Evolutionary conservation across 2,329 filamentous ascomycete genomes (phyloP), one percentile per base, ranked within the genome.

Genomic region (Grosmannia serpens): DNA sequence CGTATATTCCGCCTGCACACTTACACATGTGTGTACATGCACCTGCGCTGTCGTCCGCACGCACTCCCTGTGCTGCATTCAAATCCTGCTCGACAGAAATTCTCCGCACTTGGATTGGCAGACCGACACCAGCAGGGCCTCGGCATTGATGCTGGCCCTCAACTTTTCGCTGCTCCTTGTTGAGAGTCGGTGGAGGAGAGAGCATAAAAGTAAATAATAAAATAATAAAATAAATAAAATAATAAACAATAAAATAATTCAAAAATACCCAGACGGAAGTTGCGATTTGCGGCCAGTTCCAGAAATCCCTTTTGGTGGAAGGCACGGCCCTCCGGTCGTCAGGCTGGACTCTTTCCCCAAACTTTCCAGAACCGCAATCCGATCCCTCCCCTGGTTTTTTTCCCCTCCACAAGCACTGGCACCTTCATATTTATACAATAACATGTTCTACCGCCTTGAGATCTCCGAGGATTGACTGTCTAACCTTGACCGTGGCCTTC

Each of bases 51-150:
- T 64, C 64, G 67, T 68, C 69, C 70, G 70, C 26, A 33, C 73
- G 69, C 72, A 69, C 67, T 64, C 73, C 74, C 70, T 74, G 70
- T 68, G 67, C 64, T 69, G 66, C 67, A 64, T 70, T 71, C 71
- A 72, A 71, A 71, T 71, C 70, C 72, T 72, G 70, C 70, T 74
- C 70, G 73, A 71, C 70, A 73, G 20, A 49, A 52, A 74, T 73
- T 73, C 72, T 76, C 74, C 74, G 72, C 69, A 67, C 70, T 35
- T 41, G 67, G 68, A 68, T 68, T 69, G 67, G 68, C 22, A 24
- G 38, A 41, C 38, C 38, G 15, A 5, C 15, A 4, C 17, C 38
- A 41, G 17, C 41, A 44, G 41, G 5, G 41, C 41, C 41, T 44
- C 41, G 41, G 41, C 8, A 44, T 44, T n/a, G 41, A n/a, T 20